Conservation (phyloP, 371 early-diverging fungal genomes). For the Syncephalastrum racemosum region DNA sequence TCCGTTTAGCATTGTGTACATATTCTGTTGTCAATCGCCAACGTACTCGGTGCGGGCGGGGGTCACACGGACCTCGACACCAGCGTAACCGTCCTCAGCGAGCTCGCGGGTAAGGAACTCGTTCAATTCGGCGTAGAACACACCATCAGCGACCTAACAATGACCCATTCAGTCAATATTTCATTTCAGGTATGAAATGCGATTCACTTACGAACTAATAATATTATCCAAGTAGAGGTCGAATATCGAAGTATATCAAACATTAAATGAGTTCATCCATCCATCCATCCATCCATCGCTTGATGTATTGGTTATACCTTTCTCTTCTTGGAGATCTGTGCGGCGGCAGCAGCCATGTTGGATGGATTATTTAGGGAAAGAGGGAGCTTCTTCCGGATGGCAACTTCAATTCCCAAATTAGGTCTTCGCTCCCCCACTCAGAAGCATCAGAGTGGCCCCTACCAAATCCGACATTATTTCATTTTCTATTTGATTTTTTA, state of each 20-base stretch:
- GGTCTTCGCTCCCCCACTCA: too few species aligned
- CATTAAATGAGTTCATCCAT: conserved; percentile 11
- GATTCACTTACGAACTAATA: conserved; percentile 51
- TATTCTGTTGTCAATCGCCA: conserved; percentile 1
- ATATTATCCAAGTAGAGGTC: background rate
- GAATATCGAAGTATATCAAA: background rate
- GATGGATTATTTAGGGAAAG: conserved; percentile 11
- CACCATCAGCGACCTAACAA: conserved; percentile 89
- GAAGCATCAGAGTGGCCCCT: too few species aligned
- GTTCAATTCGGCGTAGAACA: conserved; percentile 99
- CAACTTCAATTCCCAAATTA: too few species aligned
- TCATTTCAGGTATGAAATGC: conserved; percentile 2
- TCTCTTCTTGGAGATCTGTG: conserved; percentile 74
- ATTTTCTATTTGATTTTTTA: too few species aligned
- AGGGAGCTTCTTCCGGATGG: too few species aligned
- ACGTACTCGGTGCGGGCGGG: conserved; percentile 94
- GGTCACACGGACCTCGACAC: conserved; percentile 98
- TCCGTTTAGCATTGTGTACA: background rate
- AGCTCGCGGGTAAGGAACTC: conserved; percentile 96
- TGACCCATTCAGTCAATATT: conserved; percentile 6
- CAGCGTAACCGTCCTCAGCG: conserved; percentile 91
- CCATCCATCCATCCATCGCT: conserved; percentile 39
- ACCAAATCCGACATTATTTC: too few species aligned
- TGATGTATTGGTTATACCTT: conserved; percentile 49
- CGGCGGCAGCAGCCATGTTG: conserved; percentile 29